Percentiles rank a stretch among this genome's conserved stretches.
phyloP scores from a whole-genome alignment of 1,284 basidiomycete genomes.

The Papiliotrema laurentii region DNA sequence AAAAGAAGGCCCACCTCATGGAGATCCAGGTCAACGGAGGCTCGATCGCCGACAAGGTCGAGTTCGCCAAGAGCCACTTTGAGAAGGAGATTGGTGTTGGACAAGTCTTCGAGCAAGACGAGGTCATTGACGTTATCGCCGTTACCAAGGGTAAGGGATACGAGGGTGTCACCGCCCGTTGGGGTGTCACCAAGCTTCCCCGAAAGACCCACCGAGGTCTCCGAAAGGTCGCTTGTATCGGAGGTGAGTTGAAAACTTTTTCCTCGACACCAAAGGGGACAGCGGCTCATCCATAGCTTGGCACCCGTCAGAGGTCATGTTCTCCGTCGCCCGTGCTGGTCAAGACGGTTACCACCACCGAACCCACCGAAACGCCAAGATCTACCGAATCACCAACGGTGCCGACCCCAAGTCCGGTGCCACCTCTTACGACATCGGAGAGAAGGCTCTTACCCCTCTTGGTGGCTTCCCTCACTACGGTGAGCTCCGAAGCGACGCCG shows the following conservation, averaged over 20 bases:
- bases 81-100: slow-evolving; percentile 91
- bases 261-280: no score
- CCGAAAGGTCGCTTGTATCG: slow-evolving; percentile 99
- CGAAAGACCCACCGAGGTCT: slow-evolving; percentile 74
- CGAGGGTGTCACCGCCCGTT: slow-evolving; percentile 98
- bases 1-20: slow-evolving; percentile 99
- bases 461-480: slow-evolving; percentile 98
- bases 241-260: slow-evolving; percentile 50
- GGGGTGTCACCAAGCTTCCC: slow-evolving; percentile 94
- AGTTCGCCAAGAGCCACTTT: slow-evolving; percentile 90
- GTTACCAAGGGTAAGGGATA: slow-evolving; percentile 99
- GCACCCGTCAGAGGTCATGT: slow-evolving; percentile 69
- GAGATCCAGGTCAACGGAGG: slow-evolving; percentile 99
- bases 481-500: slow-evolving; percentile 96
- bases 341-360: slow-evolving; percentile 99
- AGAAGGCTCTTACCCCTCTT: slow-evolving; percentile 94
- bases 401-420: slow-evolving; percentile 78
- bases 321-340: slow-evolving; percentile 99
- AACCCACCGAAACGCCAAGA: slow-evolving; percentile 84
- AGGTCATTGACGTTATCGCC: slow-evolving; percentile 94
- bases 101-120: slow-evolving; percentile 91
- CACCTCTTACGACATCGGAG: slow-evolving; percentile 88
- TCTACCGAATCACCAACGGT: slow-evolving; percentile 90
- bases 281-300: slow-evolving; percentile 11
- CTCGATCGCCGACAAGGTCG: slow-evolving; percentile 94